Conservation (phyloP, 2,329 filamentous ascomycete species). For the Venturia oleaginea region DNA sequence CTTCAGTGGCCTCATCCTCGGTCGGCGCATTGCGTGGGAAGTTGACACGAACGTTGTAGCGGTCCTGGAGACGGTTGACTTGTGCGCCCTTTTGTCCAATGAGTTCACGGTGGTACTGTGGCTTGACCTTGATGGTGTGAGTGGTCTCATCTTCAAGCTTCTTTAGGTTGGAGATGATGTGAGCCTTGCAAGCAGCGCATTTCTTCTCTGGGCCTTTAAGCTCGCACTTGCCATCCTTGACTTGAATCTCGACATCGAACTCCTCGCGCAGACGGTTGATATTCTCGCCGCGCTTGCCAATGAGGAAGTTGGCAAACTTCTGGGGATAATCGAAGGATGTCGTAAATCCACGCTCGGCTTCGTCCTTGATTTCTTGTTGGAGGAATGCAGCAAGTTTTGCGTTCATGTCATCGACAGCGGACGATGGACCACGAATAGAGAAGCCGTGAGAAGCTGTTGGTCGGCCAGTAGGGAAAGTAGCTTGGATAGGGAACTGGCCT, state of each 20-base stretch:
- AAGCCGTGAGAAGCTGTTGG: constrained; percentile 52
- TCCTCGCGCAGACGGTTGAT: constrained; percentile 61
- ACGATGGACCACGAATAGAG: constrained; percentile 67
- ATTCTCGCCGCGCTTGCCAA: constrained; percentile 58
- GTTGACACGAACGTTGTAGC: constrained; percentile 90
- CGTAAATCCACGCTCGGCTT: constrained; percentile 85
- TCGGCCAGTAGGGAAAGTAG: constrained; percentile 35
- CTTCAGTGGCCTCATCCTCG: constrained; percentile 58
- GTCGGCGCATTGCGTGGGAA: constrained; percentile 59
- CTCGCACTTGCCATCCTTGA: constrained; percentile 88
- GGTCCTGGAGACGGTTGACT: constrained; percentile 84
- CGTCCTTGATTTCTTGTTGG: constrained; percentile 80
- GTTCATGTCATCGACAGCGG: constrained; percentile 61
- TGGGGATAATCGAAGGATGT: constrained; percentile 87
- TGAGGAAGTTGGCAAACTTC: constrained; percentile 82
- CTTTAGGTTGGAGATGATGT: constrained; percentile 71
- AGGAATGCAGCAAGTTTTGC: constrained; percentile 71
- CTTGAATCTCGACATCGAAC: constrained; percentile 70
- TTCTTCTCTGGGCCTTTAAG: constrained; percentile 94
- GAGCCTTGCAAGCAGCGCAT: constrained; percentile 73
- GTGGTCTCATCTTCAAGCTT: constrained; percentile 87
- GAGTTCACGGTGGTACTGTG: constrained; percentile 87
- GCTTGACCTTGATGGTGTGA: constrained; percentile 78
- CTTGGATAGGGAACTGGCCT: constrained; percentile 48
- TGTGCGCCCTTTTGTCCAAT: constrained; percentile 82